Percentiles rank a stretch among this genome's conserved stretches.
Evolutionary conservation across 192 early-diverging fungal species (phyloP).

Genomic region (Jimgerdemannia lactiflua): DNA sequence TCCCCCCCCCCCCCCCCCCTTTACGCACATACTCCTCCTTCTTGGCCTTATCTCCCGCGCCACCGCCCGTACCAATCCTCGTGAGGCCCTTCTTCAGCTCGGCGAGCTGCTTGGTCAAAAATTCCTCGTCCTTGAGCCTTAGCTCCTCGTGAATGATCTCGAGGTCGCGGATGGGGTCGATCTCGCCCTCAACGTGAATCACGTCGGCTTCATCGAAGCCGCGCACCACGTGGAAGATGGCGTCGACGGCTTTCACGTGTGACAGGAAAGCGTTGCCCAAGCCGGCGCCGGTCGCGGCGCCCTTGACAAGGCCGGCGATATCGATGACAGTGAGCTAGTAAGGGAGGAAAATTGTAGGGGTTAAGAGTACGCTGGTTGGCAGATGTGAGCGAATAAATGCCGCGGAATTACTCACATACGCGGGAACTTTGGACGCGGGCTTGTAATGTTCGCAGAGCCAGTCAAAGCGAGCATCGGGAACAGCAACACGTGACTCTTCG

Average conservation of each 20-base stretch:
- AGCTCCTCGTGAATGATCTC: constrained; percentile 96
- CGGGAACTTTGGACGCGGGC: constrained; percentile 63
- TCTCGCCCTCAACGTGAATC: constrained; percentile 88
- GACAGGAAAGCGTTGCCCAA: constrained; percentile 95
- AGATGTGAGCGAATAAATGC: no score
- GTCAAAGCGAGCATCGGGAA: constrained; percentile 89
- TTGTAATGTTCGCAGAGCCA: constrained; percentile 72
- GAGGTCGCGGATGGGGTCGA: constrained; percentile 91
- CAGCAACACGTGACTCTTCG: constrained; percentile 84
- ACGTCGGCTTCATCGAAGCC: constrained; percentile 93
- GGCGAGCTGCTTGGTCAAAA: constrained; percentile 72
- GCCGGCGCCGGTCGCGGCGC: constrained; percentile 73
- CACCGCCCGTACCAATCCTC: constrained; percentile 75
- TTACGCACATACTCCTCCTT: constrained; percentile 65
- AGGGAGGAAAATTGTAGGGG: background rate
- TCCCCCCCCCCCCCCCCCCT: no score
- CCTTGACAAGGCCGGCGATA: constrained; percentile 98
- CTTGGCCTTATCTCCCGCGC: constrained; percentile 82
- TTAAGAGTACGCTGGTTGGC: background rate
- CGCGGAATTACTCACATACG: constrained; percentile 29
- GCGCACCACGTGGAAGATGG: constrained; percentile 81
- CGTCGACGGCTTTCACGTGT: constrained; percentile 85
- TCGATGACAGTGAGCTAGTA: constrained; percentile 87
- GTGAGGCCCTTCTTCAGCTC: constrained; percentile 63
- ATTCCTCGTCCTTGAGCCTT: constrained; percentile 89